Evolutionary conservation across 768 basidiomycete species (phyloP).

Genomic region (Infundibulicybe gibba): DNA sequence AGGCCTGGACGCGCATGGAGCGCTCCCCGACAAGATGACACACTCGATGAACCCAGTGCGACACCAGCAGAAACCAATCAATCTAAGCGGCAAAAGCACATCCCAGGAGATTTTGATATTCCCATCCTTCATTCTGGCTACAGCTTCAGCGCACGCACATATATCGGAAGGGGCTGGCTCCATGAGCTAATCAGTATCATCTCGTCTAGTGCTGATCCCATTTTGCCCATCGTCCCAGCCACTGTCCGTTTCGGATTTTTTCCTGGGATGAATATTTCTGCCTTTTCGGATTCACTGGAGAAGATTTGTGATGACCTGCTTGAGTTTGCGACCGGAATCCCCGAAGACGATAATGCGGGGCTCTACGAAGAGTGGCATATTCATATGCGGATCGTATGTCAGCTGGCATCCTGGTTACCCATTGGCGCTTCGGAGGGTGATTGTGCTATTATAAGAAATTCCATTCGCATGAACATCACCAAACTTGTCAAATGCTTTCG

Average conservation of each 20-base stretch:
- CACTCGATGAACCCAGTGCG: not conserved
- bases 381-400: slow-evolving; percentile 35
- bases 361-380: slow-evolving; percentile 33
- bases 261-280: slow-evolving; percentile 34
- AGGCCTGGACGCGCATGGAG: not conserved
- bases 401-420: slow-evolving; percentile 44
- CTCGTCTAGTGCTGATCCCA: slow-evolving; percentile 17
- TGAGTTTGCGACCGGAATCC: slow-evolving; percentile 31
- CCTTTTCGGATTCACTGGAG: slow-evolving; percentile 44
- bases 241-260: slow-evolving; percentile 40
- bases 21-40: not conserved
- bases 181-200: slow-evolving; percentile 47
- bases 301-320: slow-evolving; percentile 41
- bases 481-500: slow-evolving; percentile 35
- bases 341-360: slow-evolving; percentile 25
- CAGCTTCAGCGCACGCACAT: slow-evolving; percentile 47
- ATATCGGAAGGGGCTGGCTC: slow-evolving; percentile 59
- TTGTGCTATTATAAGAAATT: slow-evolving; percentile 19
- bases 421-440: slow-evolving; percentile 29
- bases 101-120: slow-evolving; percentile 51
- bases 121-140: slow-evolving; percentile 45
- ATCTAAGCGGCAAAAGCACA: slow-evolving; percentile 5
- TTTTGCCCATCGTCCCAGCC: slow-evolving; percentile 24
- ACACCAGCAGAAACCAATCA: slow-evolving; percentile 5
- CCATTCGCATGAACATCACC: slow-evolving; percentile 32